Evolutionary conservation across 2,329 filamentous ascomycete species (phyloP), one percentile per base, ranked within the genome.

Genomic region (Furcasterigmium furcatum): DNA sequence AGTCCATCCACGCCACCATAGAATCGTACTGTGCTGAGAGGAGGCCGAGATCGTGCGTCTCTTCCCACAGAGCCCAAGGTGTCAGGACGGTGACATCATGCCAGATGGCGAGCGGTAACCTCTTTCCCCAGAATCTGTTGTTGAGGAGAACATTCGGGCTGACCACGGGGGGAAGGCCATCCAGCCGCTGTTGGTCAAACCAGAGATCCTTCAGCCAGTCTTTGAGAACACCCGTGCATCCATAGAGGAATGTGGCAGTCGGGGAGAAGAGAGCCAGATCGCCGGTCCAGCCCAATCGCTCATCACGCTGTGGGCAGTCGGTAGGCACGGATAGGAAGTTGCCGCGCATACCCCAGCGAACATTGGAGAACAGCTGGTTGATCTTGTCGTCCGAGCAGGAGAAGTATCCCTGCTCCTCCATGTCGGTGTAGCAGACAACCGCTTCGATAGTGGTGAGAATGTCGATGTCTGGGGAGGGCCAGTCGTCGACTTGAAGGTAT

Each of bases 251-350:
- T 41, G 68, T 74, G 0, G 75, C 70, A 0, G 76, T 73, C 0
- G 74, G 71, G 1, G 65, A 61, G 47, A 82, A 82, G 2, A 70
- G 66, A 29, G 72, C 71, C 8, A 67, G 61, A 50, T 79, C 72
- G 14, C 79, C 72, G 1, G 71, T 76, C 79, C 78, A 77, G 18
- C 73, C 72, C 5, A 80, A 57, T 0, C 76, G 66, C 57, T 80
- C 76, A 44, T 81, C 76, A 2, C 76, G 65, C 49, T 80, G 75
- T 0, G 77, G 77, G 50, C 76, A 80, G 52, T 84, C 80, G 0
- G 78, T 82, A 0, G 78, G 78, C 1, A 82, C 59, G 0, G 68
- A 71, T 4, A 82, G 52, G 52, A 84, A 82, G 51, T 83, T 84
- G 1, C 77, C 77, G 21, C 70, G 68, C 72, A 81, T 80, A 5